Percentiles rank a stretch among this genome's conserved stretches.
Conservation (phyloP, 2,329 filamentous ascomycete genomes). For the Fusarium haematococcum region DNA sequence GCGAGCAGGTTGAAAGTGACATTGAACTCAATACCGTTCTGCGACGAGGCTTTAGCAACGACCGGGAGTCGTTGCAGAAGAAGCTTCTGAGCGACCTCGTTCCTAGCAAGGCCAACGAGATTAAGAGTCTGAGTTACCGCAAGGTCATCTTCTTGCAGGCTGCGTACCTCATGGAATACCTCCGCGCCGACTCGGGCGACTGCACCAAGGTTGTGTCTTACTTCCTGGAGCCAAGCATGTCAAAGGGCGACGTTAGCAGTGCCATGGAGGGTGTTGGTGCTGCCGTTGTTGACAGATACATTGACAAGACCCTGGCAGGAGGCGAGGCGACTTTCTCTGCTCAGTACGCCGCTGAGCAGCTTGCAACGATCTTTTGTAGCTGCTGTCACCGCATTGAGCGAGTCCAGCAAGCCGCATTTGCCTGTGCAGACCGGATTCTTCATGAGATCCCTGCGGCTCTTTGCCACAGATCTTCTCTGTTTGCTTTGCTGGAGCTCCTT, state of each 20-base stretch:
- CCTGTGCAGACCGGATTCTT: slow-evolving; percentile 88
- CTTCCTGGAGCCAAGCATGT: slow-evolving; percentile 92
- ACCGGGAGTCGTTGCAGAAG: slow-evolving; percentile 84
- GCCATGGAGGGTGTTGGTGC: slow-evolving; percentile 73
- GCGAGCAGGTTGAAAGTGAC: slow-evolving; percentile 92
- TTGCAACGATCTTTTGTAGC: slow-evolving; percentile 84
- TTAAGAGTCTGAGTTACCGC: slow-evolving; percentile 85
- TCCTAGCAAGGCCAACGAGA: slow-evolving; percentile 80
- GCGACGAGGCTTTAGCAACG: slow-evolving; percentile 83
- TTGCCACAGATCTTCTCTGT: slow-evolving; percentile 90
- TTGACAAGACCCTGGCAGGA: slow-evolving; percentile 79
- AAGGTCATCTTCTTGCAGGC: slow-evolving; percentile 94
- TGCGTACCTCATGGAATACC: slow-evolving; percentile 87
- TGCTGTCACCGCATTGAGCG: slow-evolving; percentile 95
- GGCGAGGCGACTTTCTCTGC: slow-evolving; percentile 85
- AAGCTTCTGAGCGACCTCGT: slow-evolving; percentile 79
- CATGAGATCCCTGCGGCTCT: slow-evolving; percentile 86
- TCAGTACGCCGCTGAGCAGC: slow-evolving; percentile 87
- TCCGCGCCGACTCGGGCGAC: slow-evolving; percentile 87
- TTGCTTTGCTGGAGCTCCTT: slow-evolving; percentile 90
- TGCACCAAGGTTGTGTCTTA: slow-evolving; percentile 92
- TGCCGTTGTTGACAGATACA: slow-evolving; percentile 83
- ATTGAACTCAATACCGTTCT: slow-evolving; percentile 96
- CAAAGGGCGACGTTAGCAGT: slow-evolving; percentile 70
- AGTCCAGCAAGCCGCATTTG: slow-evolving; percentile 87